phyloP scores from a whole-genome alignment of 2,329 filamentous ascomycete genomes.

The Colletotrichum tabaci region DNA sequence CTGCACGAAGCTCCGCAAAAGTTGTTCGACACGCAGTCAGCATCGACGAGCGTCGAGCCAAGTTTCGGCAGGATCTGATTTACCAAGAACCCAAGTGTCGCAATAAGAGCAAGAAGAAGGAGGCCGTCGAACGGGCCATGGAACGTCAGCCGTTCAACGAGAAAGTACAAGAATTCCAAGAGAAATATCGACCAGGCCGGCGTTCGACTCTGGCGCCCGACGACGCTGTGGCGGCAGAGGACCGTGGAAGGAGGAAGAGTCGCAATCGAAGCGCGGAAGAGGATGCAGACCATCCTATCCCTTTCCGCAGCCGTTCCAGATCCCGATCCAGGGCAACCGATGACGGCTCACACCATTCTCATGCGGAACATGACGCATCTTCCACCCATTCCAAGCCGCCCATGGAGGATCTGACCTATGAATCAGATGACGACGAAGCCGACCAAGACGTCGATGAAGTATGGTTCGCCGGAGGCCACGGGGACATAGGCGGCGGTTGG shows the following conservation, averaged over 20 bases:
- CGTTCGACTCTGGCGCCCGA: constrained; percentile 38
- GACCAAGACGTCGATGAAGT: constrained; percentile 84
- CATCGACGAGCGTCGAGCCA: constrained; percentile 79
- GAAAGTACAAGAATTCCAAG: constrained; percentile 47
- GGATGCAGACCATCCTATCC: constrained; percentile 54
- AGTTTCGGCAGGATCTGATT: constrained; percentile 80
- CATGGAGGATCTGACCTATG: constrained; percentile 54
- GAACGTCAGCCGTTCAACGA: constrained; percentile 43
- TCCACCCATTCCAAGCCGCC: constrained; percentile 37
- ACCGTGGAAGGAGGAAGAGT: constrained; percentile 23
- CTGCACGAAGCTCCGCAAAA: constrained; percentile 69
- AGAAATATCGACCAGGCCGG: constrained; percentile 54
- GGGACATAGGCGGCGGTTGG: constrained; percentile 86
- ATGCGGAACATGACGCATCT: constrained; percentile 30
- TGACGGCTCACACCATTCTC: background rate
- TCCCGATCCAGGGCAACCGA: constrained; percentile 41
- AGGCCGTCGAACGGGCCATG: constrained; percentile 45
- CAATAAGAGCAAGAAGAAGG: constrained; percentile 41
- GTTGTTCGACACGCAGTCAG: constrained; percentile 79
- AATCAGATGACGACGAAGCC: constrained; percentile 60
- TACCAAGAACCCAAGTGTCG: constrained; percentile 60
- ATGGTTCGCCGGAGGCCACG: constrained; percentile 86
- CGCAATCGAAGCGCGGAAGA: constrained; percentile 20
- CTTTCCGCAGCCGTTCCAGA: constrained; percentile 59
- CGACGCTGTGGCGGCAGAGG: constrained; percentile 37